Evolutionary conservation across 257 asterid genomes (phyloP), one percentile per base, ranked within the genome.

Genomic region (Solanum stenotomum): DNA sequence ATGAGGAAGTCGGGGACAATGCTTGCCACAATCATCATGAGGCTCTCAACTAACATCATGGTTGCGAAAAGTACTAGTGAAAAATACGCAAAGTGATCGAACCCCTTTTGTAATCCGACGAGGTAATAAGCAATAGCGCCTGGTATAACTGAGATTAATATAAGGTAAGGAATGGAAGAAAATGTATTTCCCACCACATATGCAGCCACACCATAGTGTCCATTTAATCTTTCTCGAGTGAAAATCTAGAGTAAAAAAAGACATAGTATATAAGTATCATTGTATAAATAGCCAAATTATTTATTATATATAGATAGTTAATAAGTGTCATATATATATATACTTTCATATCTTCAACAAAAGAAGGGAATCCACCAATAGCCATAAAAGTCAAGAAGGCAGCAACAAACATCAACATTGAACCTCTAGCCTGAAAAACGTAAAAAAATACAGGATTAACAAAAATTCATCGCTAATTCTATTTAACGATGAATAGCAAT

Each of bases 301-400:
- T 23, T 4, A 63, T 31, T 31, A 4, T 49, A 4, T 87, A 23
- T 6, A 75, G 85, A 25, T 46, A 35, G 6, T 84, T 35, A 34
- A 8, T 15, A 84, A 25, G 15, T 85, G 25, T 59, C 87, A 20
- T 65, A 68, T 8, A 16, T n/a, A n/a, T n/a, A 16, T 22, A 75
- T 90, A 94, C 97, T 82, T 94, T 94, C 95, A 93, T 91, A 87
- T 94, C 96, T 81, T 94, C 97, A 10, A 92, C 94, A 65, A 93
- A 94, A 1, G 97, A 94, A 87, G 97, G 97, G 89, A 94, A 94
- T 87, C 97, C 95, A 20, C 97, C 97, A 71, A 94, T 94, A 1
- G 94, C 94, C 97, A 94, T 91, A 74, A 93, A 94, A 23, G 97
- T 94, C 85, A 94, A 86, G 89, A 94, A 92, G 70, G 93, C 89